Base-by-base conservation (phyloP, 768 basidiomycete genomes). In the Pisolithus tinctorius region DNA sequence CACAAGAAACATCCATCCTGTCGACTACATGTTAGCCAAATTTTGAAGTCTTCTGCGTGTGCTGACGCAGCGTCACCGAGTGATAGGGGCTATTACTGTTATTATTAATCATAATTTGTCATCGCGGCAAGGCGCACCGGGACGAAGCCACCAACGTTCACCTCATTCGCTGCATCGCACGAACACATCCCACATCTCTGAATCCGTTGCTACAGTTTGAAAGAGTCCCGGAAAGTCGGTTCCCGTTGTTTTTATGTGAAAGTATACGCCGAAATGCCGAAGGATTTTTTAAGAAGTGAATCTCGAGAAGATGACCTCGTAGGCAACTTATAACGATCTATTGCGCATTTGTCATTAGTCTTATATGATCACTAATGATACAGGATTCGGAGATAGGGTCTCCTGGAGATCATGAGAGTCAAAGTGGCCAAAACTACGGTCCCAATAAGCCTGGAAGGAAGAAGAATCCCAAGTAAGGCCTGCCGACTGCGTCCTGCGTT, bases 401-500 rank as follows among this genome's bases (percentile, higher is more conserved):
- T 31, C 76, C 55, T 45, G 34, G 48, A 1, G 66, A 67, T 37
- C 65, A 56, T 4, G 61, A 67, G 27, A 6, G 11, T 5, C 59
- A 46, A 11, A 49, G 49, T 31, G 4, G 11, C 6, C 59, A 46
- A 11, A 49, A 49, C 36, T 45, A 55, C 6, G 69, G 62, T 6
- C 65, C 64, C 45, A 56, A 56, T n/a, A 68, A 57, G 40, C 66
- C 88, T 31, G 88, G 88, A 14, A 75, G 88, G 54, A 91, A 91
- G 82, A 91, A 90, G 75, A 92, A 92, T 61, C 88, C 89, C 58
- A 91, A 91, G 89, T 88, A 58, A 54, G 79, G 69, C 4, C 58
- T 48, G 29, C 40, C 34, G 40, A 30, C 47, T 47, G 7, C 41
- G 11, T 37, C 49, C 56, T 55, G 57, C 58, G 57, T 46, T 56